A percentile compares a stretch with the other conserved stretches of the same genome.
phyloP scores from a whole-genome alignment of 1,139 yeast genomes.

The Scheffersomyces illinoinensis region DNA sequence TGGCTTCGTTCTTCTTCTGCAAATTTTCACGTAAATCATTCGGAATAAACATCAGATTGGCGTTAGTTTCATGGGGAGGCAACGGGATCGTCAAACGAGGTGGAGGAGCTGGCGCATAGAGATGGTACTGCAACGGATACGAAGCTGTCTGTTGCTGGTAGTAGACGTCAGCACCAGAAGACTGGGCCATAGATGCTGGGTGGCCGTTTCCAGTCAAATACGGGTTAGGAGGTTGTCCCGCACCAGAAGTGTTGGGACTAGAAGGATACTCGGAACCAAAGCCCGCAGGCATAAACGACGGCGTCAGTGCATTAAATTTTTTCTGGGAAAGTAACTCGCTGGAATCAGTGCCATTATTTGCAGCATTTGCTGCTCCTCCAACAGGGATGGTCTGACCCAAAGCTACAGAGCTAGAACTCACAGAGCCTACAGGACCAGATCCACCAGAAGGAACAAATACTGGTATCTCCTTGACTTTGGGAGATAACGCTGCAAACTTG shows the following conservation, averaged over 20 bases:
- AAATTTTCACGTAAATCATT: slow-evolving; percentile 71
- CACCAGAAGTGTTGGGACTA: slow-evolving; percentile 7
- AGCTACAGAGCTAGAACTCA: slow-evolving; percentile 4
- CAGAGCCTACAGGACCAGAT: slow-evolving; percentile 1
- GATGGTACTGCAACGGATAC: slow-evolving; percentile 79
- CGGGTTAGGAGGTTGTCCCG: slow-evolving; percentile 18
- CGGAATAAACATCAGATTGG: slow-evolving; percentile 70
- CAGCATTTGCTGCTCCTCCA: background rate
- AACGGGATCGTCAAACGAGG: slow-evolving; percentile 64
- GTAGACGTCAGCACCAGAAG: slow-evolving; percentile 19
- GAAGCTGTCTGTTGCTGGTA: slow-evolving; percentile 20
- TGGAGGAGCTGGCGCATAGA: slow-evolving; percentile 89
- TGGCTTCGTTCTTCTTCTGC: slow-evolving; percentile 76
- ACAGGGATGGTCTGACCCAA: background rate
- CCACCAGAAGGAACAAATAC: slow-evolving; percentile 50
- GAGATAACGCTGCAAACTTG: slow-evolving; percentile 51
- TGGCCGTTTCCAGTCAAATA: slow-evolving; percentile 13
- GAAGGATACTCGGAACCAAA: slow-evolving; percentile 3
- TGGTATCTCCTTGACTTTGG: slow-evolving; percentile 56
- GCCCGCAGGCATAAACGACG: slow-evolving; percentile 35
- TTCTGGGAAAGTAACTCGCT: slow-evolving; percentile 13
- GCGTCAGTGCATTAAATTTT: slow-evolving; percentile 35
- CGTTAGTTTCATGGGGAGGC: slow-evolving; percentile 68
- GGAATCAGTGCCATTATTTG: background rate
- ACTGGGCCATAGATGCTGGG: slow-evolving; percentile 4